Conservation (phyloP, 345 rosid genomes). For the Punica granatum region DNA sequence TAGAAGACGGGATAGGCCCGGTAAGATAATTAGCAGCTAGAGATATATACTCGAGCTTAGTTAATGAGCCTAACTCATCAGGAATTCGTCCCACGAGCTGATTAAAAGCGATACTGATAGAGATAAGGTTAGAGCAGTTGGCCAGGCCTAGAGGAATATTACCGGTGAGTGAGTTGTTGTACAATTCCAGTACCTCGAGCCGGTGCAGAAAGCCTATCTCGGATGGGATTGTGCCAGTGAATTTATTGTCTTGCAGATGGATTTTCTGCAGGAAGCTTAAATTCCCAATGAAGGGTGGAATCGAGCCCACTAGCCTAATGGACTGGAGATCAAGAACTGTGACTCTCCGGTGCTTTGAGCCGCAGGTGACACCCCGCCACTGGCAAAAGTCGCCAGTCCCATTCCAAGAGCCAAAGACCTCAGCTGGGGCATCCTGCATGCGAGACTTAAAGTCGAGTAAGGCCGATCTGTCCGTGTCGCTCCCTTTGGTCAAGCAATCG, state of each 20-base stretch:
- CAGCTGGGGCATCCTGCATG: background rate
- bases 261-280: background rate
- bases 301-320: background rate
- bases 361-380: background rate
- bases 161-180: background rate
- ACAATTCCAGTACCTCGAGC: background rate
- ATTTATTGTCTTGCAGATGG: background rate
- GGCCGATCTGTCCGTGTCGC: background rate
- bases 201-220: background rate
- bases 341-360: background rate
- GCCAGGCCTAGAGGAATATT: background rate
- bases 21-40: background rate
- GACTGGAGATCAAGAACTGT: background rate
- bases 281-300: constrained; percentile 7
- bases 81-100: constrained; percentile 7
- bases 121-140: background rate
- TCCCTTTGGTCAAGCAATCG: background rate
- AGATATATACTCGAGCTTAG: background rate
- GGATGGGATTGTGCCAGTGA: background rate
- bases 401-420: background rate
- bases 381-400: background rate
- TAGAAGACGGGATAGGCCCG: background rate
- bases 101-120: background rate
- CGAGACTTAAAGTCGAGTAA: background rate
- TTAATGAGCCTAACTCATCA: constrained; percentile 4